Conservation (phyloP, 805 yeast species). For the Yarrowia sp. region DNA sequence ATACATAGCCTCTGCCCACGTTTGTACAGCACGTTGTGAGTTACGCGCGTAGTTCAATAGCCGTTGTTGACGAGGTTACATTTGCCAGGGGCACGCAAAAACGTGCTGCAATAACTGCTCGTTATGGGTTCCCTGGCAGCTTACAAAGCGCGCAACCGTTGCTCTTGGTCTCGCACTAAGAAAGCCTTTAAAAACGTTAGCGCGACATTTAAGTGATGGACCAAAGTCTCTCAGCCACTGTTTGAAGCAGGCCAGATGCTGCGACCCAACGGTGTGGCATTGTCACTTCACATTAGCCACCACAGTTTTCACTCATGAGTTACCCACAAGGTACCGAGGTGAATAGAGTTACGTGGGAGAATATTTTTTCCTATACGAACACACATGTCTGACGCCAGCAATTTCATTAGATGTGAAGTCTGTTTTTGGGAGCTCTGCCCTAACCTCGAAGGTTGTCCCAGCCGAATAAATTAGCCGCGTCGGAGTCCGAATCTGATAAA, state of each 20-base stretch:
- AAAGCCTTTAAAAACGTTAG: background rate
- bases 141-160: background rate
- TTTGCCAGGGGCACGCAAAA: background rate
- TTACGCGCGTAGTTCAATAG: background rate
- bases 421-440: background rate
- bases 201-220: background rate
- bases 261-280: background rate
- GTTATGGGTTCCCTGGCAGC: background rate
- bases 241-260: background rate
- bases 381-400: slow-evolving; percentile 1
- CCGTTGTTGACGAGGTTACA: background rate
- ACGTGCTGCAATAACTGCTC: background rate
- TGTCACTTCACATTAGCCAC: background rate
- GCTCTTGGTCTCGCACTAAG: background rate
- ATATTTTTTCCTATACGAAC: background rate
- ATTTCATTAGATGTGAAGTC: background rate
- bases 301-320: background rate
- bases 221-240: background rate
- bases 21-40: background rate
- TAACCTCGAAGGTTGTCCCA: background rate
- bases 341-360: background rate
- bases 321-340: slow-evolving; percentile 13
- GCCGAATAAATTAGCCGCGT: background rate
- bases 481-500: slow-evolving; percentile 20
- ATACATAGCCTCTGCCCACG: background rate